Conservation (phyloP, 305 asterid genomes). For the Fraxinus greggii region DNA sequence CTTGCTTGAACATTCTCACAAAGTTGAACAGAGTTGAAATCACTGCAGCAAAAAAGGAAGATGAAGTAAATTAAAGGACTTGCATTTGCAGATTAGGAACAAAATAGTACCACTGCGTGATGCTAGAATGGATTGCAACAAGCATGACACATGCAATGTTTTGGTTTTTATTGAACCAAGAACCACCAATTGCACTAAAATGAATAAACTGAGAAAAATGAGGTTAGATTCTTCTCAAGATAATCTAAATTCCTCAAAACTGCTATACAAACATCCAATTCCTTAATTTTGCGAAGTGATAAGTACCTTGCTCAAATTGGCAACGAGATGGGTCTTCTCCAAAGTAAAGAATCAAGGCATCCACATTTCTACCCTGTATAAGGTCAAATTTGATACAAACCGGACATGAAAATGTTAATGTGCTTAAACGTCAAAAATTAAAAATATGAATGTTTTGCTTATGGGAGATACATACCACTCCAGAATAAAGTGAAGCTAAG, state of each 20-base stretch:
- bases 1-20: slow-evolving; percentile 76
- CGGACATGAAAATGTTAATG: not conserved
- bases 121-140: not conserved
- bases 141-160: not conserved
- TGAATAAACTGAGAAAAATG: not conserved
- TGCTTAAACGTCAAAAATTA: not conserved
- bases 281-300: not conserved
- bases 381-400: slow-evolving; percentile 16
- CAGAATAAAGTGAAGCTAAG: slow-evolving; percentile 84
- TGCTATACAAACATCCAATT: not conserved
- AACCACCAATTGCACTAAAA: not conserved
- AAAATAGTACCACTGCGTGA: not conserved
- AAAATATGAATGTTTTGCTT: slow-evolving; percentile 18
- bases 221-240: not conserved
- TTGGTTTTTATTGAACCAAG: not conserved
- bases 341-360: slow-evolving; percentile 77
- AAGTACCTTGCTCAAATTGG: slow-evolving; percentile 86
- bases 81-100: not conserved
- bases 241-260: not conserved
- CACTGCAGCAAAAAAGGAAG: slow-evolving; percentile 41
- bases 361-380: slow-evolving; percentile 88
- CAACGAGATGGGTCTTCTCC: slow-evolving; percentile 97
- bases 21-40: slow-evolving; percentile 69
- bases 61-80: not conserved
- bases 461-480: slow-evolving; percentile 64